Evolutionary conservation across 1,139 yeast species (phyloP), one percentile per base, ranked within the genome.

Genomic region (Yamadazyma jaroonii): DNA sequence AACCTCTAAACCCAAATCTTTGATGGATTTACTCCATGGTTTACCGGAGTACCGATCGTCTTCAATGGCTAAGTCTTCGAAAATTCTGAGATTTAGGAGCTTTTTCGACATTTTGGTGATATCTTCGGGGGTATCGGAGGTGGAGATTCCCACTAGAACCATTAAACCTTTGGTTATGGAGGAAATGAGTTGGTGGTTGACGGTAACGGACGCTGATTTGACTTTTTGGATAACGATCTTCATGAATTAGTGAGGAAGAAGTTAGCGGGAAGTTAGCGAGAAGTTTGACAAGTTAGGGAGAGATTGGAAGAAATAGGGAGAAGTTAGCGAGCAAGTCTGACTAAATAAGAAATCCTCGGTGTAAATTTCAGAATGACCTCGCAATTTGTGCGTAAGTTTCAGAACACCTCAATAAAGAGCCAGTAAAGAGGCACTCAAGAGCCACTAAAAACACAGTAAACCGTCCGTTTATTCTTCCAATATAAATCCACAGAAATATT

Each of bases 151-250:
- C 7, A 92, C 90, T 14, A 90, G 69, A 2, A 90, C 69, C 74
- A 89, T 67, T 29, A 88, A 68, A 0, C 98, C 98, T 44, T 74
- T 73, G 20, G 73, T 72, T 37, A 90, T 89, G 10, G 79, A 67
- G 1, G 97, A 87, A 0, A 89, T 75, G 0, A 84, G 67, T 36
- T 73, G 58, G 11, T 72, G 67, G 40, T 88, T 87, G 0, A 92
- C 97, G 0, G 86, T 76, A 1, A 90, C 97, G 0, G 95, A 83
- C 0, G 97, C 97, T 37, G 74, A 72, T 47, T 84, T 86, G 13
- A 89, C 97, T 52, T 85, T 79, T 54, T 90, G 98, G 27, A 90
- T 77, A 2, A 90, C 96, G 2, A 90, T 86, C 58, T 81, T 81
- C 98, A 90, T 90, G 9, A 17, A 7, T 23, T 9, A 6, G 13